These are phyloP conservation scores for Cryptomeria japonica DNA, from an alignment of 75 land plant species.

Conservation along the genomic window DNA sequence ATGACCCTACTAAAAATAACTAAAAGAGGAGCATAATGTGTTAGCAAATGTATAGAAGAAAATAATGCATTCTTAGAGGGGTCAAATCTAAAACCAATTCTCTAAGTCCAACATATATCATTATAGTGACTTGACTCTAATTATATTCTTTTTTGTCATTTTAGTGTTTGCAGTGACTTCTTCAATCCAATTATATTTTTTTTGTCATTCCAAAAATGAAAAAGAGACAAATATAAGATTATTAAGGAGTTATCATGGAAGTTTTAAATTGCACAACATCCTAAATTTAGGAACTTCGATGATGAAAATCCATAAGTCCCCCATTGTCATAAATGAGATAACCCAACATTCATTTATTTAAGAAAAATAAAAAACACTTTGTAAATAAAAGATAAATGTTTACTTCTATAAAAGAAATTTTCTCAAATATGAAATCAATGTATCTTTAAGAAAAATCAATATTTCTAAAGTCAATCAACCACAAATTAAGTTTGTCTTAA, in stretches of 20 bases:
- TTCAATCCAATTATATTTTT: not conserved
- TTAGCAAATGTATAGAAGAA: no score
- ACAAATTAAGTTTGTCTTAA: no score
- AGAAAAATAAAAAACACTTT: not conserved
- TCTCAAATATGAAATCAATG: not conserved
- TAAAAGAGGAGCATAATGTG: not conserved
- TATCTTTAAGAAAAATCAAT: not conserved
- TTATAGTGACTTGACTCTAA: no score
- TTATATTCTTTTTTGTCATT: no score
- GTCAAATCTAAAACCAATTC: not conserved
- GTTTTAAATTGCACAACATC: not conserved
- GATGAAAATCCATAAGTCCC: not conserved
- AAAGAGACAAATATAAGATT: not conserved
- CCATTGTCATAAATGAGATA: not conserved
- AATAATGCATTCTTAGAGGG: no score
- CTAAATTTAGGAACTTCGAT: not conserved
- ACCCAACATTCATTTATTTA: not conserved
- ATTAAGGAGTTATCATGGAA: not conserved
- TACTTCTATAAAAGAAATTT: not conserved
- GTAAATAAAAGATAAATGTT: not conserved
- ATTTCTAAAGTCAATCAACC: no score
- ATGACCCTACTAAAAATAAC: not conserved
- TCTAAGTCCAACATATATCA: not conserved
- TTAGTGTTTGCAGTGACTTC: not conserved
- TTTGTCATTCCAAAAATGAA: not conserved